A percentile compares a stretch with the other conserved stretches of the same genome.
Evolutionary conservation across 352 stramenopile species (phyloP).

Genomic region (Phytophthora colocasiae): DNA sequence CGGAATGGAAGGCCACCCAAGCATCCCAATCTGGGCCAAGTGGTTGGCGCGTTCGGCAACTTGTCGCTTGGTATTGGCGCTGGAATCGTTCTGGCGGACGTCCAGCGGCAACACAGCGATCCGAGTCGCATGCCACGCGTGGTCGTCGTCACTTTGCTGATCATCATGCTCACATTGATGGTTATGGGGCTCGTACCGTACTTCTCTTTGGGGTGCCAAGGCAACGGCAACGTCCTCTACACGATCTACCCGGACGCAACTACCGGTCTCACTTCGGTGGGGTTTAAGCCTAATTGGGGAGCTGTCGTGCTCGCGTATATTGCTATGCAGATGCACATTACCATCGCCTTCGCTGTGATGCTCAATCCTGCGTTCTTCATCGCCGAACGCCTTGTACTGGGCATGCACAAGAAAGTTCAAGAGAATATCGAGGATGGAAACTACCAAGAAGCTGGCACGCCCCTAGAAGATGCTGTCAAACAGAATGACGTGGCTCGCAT

Average conservation of each 20-base stretch:
- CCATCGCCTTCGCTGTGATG: slow-evolving; percentile 48
- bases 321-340: slow-evolving; percentile 44
- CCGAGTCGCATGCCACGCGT: slow-evolving; percentile 44
- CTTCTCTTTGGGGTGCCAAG: slow-evolving; percentile 44
- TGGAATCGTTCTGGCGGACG: slow-evolving; percentile 30
- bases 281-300: slow-evolving; percentile 31
- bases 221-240: slow-evolving; percentile 33
- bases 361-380: slow-evolving; percentile 50
- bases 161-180: slow-evolving; percentile 55
- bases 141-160: slow-evolving; percentile 51
- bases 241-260: slow-evolving; percentile 29
- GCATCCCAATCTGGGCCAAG: slow-evolving; percentile 50
- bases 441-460: slow-evolving; percentile 25
- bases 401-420: slow-evolving; percentile 33
- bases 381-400: slow-evolving; percentile 44
- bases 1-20: slow-evolving; percentile 56
- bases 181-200: slow-evolving; percentile 50
- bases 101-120: slow-evolving; percentile 35
- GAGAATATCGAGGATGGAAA: slow-evolving; percentile 19
- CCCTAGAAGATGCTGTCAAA: slow-evolving; percentile 19
- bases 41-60: slow-evolving; percentile 60
- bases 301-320: slow-evolving; percentile 34
- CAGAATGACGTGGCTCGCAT: slow-evolving; percentile 9
- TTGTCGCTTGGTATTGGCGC: slow-evolving; percentile 64
- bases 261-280: slow-evolving; percentile 34